These are phyloP conservation scores for Cochlearia excelsa DNA, from an alignment of 345 rosid genomes.

Conservation along the genomic window DNA sequence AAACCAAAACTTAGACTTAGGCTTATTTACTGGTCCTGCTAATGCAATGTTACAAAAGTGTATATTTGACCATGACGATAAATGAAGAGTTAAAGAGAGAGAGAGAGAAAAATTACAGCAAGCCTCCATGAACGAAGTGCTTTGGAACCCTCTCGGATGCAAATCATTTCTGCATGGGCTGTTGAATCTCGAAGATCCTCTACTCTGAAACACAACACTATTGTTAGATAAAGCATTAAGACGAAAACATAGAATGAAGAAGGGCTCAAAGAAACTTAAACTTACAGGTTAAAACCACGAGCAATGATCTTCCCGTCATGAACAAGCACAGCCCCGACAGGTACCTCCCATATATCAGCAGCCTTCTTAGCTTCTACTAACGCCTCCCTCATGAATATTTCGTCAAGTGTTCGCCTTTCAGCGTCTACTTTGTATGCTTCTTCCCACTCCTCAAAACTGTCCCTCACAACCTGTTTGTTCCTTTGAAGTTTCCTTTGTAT, in stretches of 20 bases:
- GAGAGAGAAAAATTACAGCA: slow-evolving; percentile 49
- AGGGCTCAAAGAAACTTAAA: slow-evolving; percentile 17
- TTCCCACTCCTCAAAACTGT: slow-evolving; percentile 96
- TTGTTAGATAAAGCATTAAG: background rate
- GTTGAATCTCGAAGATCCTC: slow-evolving; percentile 94
- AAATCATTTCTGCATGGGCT: slow-evolving; percentile 96
- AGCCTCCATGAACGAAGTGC: slow-evolving; percentile 81
- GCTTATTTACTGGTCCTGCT: slow-evolving; percentile 7
- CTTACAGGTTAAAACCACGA: slow-evolving; percentile 92
- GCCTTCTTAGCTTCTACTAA: slow-evolving; percentile 89
- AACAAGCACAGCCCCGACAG: slow-evolving; percentile 93
- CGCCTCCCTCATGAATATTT: slow-evolving; percentile 94
- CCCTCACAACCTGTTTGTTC: slow-evolving; percentile 60
- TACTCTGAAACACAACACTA: slow-evolving; percentile 57
- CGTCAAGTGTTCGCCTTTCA: slow-evolving; percentile 71
- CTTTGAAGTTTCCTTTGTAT: slow-evolving; percentile 72
- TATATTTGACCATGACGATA: background rate
- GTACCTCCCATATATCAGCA: slow-evolving; percentile 96
- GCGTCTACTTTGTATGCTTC: slow-evolving; percentile 71
- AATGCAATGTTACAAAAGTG: slow-evolving; percentile 9
- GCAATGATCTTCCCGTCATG: slow-evolving; percentile 85
- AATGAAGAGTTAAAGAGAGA: background rate
- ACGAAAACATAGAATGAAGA: background rate
- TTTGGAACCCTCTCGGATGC: slow-evolving; percentile 88
- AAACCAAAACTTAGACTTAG: background rate